These are phyloP conservation scores for Boletus insuetus DNA, from an alignment of 768 basidiomycete genomes.

Conservation along the genomic window DNA sequence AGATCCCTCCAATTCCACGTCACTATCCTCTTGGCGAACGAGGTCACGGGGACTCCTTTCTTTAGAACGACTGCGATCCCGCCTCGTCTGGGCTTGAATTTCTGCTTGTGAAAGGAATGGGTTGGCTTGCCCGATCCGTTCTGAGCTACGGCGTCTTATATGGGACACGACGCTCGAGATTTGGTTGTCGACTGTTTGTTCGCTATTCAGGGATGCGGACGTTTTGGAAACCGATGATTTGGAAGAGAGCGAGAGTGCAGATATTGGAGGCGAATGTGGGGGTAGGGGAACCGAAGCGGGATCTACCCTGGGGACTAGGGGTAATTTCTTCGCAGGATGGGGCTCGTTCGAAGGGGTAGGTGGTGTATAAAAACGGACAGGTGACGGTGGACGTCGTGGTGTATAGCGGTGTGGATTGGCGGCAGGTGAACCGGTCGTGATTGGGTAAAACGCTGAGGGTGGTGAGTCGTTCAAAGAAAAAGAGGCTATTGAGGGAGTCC, in stretches of 20 bases:
- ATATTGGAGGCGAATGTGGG: slow-evolving; percentile 68
- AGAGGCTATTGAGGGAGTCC: slow-evolving; percentile 30
- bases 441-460: slow-evolving; percentile 47
- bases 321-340: slow-evolving; percentile 11
- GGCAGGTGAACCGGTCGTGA: slow-evolving; percentile 52
- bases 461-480: slow-evolving; percentile 27
- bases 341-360: slow-evolving; percentile 26
- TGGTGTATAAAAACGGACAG: slow-evolving; percentile 32
- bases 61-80: slow-evolving; percentile 22
- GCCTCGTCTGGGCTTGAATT: slow-evolving; percentile 8
- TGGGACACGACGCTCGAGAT: slow-evolving; percentile 44
- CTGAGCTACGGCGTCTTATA: slow-evolving; percentile 35
- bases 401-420: slow-evolving; percentile 59
- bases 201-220: slow-evolving; percentile 39
- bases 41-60: slow-evolving; percentile 14
- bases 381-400: slow-evolving; percentile 34
- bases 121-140: slow-evolving; percentile 12
- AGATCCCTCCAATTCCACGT: slow-evolving; percentile 33
- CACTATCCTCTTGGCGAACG: slow-evolving; percentile 29
- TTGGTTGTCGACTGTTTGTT: slow-evolving; percentile 39
- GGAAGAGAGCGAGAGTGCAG: slow-evolving; percentile 74
- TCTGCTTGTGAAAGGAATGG: slow-evolving; percentile 13
- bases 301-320: slow-evolving; percentile 42
- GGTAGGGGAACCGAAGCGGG: slow-evolving; percentile 58
- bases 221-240: slow-evolving; percentile 64